Evolutionary conservation across 129 eudicot genomes (phyloP), one percentile per base, ranked within the genome.

Genomic region (Tagetes patula): DNA sequence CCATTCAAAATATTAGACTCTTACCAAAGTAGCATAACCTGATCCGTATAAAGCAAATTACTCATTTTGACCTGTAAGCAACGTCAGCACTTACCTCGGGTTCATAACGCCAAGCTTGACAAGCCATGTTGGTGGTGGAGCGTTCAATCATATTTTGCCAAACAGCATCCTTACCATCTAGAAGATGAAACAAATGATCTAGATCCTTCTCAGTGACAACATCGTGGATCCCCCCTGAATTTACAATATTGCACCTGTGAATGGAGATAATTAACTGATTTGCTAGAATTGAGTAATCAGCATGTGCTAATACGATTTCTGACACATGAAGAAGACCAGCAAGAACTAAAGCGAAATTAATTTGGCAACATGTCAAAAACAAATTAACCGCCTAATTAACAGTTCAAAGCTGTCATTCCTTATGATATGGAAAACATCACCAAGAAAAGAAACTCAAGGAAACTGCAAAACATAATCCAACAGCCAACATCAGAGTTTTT

Each of bases 81-180:
- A 38, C 14, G 48, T 64, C 66, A 81, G 49, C 36, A 36, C 34
- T 65, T 84, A 93, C 98, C 96, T 87, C 96, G 1, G 98, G 92
- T 76, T 93, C 98, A 73, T 87, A 91, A 80, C 92, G 96, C 98
- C 98, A 93, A 45, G 98, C 98, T 83, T 93, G 96, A 78, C 92
- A 93, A 58, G 90, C 73, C 88, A 93, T 74, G 82, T 85, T 93
- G 39, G 96, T 60, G 56, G 95, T 87, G 80, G 90, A 85, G n/a
- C 90, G 92, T 52, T 93, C 91, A 85, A 93, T 93, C 91, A 93
- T 79, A 65, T 75, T 83, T 75, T 90, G 98, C 98, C 98, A 90
- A 55, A 80, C 79, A 31, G 87, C 86, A 76, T 86, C 95, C 72
- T 86, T 90, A 8, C 85, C 87, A 73, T 90, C 91, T 54, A 92